A percentile compares a stretch with the other conserved stretches of the same genome.
Conservation (phyloP, 2,329 filamentous ascomycete genomes). For the Drechslerella coelobrocha region DNA sequence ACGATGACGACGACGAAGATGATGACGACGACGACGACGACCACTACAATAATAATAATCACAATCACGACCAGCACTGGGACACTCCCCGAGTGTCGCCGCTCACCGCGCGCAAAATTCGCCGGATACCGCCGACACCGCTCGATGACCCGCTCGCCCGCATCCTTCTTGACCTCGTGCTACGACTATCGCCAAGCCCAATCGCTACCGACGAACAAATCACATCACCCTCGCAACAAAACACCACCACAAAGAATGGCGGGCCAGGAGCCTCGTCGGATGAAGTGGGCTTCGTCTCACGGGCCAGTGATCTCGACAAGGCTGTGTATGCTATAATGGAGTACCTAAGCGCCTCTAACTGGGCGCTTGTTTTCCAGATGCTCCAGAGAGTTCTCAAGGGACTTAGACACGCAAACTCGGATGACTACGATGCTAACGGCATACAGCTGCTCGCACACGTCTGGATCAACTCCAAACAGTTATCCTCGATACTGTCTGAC, state of each 20-base stretch:
- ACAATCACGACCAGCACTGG: neutral
- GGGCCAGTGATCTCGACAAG: constrained; percentile 53
- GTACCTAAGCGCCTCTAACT: constrained; percentile 71
- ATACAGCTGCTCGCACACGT: constrained; percentile 69
- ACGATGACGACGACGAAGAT: neutral
- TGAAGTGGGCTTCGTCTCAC: constrained; percentile 49
- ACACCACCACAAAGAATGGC: constrained; percentile 29
- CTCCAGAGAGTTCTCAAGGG: constrained; percentile 53
- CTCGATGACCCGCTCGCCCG: constrained; percentile 53
- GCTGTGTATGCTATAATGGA: constrained; percentile 62
- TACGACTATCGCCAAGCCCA: constrained; percentile 52
- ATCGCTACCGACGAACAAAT: constrained; percentile 42
- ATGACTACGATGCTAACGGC: constrained; percentile 53
- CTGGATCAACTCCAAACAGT: constrained; percentile 70
- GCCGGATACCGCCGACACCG: constrained; percentile 53
- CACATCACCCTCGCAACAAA: constrained; percentile 26
- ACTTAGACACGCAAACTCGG: constrained; percentile 51
- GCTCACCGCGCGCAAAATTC: constrained; percentile 45
- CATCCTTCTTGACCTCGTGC: constrained; percentile 53
- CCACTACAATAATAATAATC: constrained; percentile 59
- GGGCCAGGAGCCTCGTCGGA: constrained; percentile 24
- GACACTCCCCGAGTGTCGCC: constrained; percentile 42
- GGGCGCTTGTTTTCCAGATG: constrained; percentile 62
- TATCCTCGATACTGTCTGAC: constrained; percentile 70
- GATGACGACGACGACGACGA: constrained; percentile 62